phyloP scores from a whole-genome alignment of 257 asterid species.

The Catharanthus roseus region DNA sequence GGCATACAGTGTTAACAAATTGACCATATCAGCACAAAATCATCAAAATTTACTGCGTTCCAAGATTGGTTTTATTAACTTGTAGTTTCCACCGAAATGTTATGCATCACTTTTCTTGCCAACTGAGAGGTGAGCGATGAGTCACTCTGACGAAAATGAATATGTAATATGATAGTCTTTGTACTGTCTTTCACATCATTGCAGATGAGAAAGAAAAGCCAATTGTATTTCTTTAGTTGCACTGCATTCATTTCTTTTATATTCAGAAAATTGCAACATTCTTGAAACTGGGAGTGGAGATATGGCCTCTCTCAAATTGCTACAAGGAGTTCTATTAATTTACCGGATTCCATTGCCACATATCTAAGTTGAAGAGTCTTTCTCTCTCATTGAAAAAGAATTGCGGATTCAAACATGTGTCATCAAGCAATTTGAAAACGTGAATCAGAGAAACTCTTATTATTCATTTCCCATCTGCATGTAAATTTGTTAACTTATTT shows the following conservation, averaged over 20 bases:
- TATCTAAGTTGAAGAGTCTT: background rate
- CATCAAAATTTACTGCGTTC: background rate
- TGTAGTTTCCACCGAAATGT: no score
- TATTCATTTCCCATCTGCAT: constrained; percentile 9
- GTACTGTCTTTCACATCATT: background rate
- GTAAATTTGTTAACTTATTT: constrained; percentile 7
- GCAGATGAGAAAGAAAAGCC: no score
- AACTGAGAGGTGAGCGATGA: constrained; percentile 2
- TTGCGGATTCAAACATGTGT: background rate
- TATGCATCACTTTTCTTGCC: background rate
- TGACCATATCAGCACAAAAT: background rate
- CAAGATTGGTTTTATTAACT: background rate
- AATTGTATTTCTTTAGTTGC: background rate
- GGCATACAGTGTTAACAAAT: background rate
- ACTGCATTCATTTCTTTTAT: background rate
- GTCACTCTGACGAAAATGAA: background rate
- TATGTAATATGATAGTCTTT: background rate
- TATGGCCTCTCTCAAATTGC: background rate
- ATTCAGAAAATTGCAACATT: background rate
- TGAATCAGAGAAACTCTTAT: background rate
- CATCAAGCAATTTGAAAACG: background rate
- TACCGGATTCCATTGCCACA: background rate
- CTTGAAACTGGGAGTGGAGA: background rate
- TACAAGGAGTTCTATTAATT: background rate
- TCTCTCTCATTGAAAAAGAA: background rate